These are phyloP conservation scores for Dactylella cylindrospora DNA, from an alignment of 2,329 filamentous ascomycete species.

Conservation along the genomic window DNA sequence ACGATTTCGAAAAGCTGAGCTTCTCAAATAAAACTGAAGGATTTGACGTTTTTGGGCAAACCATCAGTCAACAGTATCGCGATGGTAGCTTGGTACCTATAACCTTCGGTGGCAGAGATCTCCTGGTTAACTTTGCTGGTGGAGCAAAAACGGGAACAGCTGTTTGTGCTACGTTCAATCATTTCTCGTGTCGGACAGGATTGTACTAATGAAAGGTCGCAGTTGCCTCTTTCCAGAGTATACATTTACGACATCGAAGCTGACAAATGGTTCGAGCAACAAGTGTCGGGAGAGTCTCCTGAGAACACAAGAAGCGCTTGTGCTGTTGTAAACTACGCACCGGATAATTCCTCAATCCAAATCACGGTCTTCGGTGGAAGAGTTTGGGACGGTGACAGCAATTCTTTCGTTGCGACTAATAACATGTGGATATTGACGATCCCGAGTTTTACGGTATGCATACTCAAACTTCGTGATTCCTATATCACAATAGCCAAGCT, in stretches of 20 bases:
- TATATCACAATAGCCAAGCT: not conserved
- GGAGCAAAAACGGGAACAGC: conserved; percentile 14
- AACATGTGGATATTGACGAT: conserved; percentile 26
- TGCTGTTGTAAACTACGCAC: conserved; percentile 13
- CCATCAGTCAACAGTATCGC: conserved; percentile 9
- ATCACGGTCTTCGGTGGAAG: conserved; percentile 17
- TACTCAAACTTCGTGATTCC: not conserved
- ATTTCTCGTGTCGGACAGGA: too few relatives aligned
- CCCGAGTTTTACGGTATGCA: conserved; percentile 21
- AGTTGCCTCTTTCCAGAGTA: conserved; percentile 11
- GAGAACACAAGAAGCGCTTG: conserved; percentile 14
- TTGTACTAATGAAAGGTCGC: not conserved
- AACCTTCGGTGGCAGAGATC: conserved; percentile 13
- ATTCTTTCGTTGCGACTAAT: conserved; percentile 5
- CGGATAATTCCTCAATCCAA: conserved; percentile 23
- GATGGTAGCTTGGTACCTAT: conserved; percentile 26
- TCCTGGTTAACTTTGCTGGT: conserved; percentile 19
- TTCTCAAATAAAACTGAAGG: conserved; percentile 19
- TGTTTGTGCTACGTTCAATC: conserved; percentile 3
- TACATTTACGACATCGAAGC: conserved; percentile 31
- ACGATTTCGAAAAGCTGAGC: conserved; percentile 4
- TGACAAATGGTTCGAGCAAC: conserved; percentile 24
- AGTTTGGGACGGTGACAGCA: not conserved
- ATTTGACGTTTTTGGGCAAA: not conserved
- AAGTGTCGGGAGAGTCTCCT: conserved; percentile 1